A percentile compares a stretch with the other conserved stretches of the same genome.
phyloP scores from a whole-genome alignment of 1,139 yeast species.

The Saccharomycopsis phalli region DNA sequence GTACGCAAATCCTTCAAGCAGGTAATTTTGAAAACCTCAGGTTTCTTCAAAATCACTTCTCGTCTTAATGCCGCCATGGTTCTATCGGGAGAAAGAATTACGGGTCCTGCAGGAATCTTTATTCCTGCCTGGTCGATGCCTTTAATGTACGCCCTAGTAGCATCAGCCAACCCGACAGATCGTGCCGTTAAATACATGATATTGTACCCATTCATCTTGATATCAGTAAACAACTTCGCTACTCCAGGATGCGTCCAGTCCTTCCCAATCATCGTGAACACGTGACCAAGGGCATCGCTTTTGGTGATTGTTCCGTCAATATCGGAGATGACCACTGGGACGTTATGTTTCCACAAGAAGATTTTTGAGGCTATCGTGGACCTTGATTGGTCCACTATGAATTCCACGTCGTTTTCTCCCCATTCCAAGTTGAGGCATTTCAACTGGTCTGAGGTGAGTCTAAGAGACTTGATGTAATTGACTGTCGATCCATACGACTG shows the following conservation, averaged over 20 bases:
- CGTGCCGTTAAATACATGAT: slow-evolving; percentile 90
- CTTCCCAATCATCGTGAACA: slow-evolving; percentile 83
- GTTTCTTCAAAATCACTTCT: slow-evolving; percentile 88
- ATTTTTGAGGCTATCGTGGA: slow-evolving; percentile 68
- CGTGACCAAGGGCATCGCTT: slow-evolving; percentile 96
- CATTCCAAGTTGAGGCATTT: slow-evolving; percentile 60
- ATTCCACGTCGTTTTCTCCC: slow-evolving; percentile 73
- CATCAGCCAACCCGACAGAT: slow-evolving; percentile 92
- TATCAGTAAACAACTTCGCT: slow-evolving; percentile 82
- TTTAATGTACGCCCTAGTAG: slow-evolving; percentile 74
- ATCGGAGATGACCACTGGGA: slow-evolving; percentile 92
- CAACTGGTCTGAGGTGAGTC: slow-evolving; percentile 87
- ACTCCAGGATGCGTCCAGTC: slow-evolving; percentile 99
- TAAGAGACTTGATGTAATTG: slow-evolving; percentile 70
- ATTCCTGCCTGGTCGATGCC: slow-evolving; percentile 72
- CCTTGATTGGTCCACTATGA: slow-evolving; percentile 74
- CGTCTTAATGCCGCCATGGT: slow-evolving; percentile 91
- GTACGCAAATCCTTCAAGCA: slow-evolving; percentile 81
- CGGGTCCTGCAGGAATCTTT: slow-evolving; percentile 84
- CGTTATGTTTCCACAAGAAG: slow-evolving; percentile 74
- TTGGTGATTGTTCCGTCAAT: slow-evolving; percentile 98
- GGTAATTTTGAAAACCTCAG: slow-evolving; percentile 97
- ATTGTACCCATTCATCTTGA: slow-evolving; percentile 79
- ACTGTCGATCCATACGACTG: neutral
- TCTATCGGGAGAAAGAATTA: slow-evolving; percentile 89